Evolutionary conservation across 2,329 filamentous ascomycete species (phyloP), one percentile per base, ranked within the genome.

Genomic region (Coleophoma cylindrospora): DNA sequence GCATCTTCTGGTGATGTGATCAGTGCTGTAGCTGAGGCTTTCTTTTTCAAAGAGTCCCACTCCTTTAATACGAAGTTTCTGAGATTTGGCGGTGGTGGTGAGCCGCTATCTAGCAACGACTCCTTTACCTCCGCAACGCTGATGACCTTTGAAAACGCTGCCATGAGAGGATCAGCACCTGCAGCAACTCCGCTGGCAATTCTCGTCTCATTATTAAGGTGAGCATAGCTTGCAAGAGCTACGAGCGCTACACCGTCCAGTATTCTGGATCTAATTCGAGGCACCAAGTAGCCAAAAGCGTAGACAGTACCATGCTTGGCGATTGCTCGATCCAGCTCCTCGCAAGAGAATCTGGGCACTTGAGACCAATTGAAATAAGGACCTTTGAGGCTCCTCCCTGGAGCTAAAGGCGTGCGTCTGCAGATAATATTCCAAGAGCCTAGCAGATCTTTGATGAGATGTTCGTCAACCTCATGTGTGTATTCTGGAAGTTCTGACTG

Each of bases 391-490:
- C 14, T 17, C 21, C 38, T 21, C 38, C 40, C 38, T 6, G 32
- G 21, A 14, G 17, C 10, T 10, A 12, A 47, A 14, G 49, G 51
- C 40, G 40, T 15, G 14, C 46, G 47, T 8, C 57, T 59, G 50
- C 57, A 63, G 15, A 60, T 56, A 43, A 63, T 53, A 47, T 62
- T 62, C 64, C 64, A 67, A 34, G 60, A 52, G 33, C 56, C 62
- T 6, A 66, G 49, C 21, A 66, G 50, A 53, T 67, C 64, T 17
- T 33, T 17, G 21, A 58, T 34, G 14, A 63, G 49, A 8, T 19
- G 44, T 36, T 53, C 47, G 45, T 55, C 52, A 32, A 27, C n/a
- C 33, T 34, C 38, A 7, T 27, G 15, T 19, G 34, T 19, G 13
- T 52, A 52, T 11, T 44, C 15, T 11, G 38, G 11, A 2, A 33